phyloP scores from a whole-genome alignment of 768 basidiomycete species.

The Galerina marginata region DNA sequence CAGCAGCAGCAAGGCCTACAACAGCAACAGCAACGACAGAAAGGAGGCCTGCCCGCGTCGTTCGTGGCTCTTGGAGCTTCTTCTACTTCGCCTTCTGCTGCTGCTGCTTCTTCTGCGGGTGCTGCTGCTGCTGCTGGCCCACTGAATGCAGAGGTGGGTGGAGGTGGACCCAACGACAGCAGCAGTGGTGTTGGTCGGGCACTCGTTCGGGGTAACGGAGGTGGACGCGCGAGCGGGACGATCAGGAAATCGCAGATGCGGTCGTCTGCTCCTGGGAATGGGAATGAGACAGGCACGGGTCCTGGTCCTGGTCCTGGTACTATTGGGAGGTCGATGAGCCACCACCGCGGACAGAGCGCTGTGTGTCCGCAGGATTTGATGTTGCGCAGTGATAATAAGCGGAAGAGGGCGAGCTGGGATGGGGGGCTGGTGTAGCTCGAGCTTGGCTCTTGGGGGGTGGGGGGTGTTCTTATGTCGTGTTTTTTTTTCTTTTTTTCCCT shows the following conservation, averaged over 20 bases:
- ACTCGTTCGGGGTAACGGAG: not conserved
- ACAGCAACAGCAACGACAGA: no score
- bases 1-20: no score
- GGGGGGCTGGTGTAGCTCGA: slow-evolving; percentile 30
- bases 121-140: no score
- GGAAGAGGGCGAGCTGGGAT: slow-evolving; percentile 54
- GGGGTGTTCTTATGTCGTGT: not conserved
- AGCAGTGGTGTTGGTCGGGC: no score
- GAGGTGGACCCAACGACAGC: no score
- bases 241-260: not conserved
- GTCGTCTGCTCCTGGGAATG: not conserved
- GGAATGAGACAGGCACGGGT: not conserved
- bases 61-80: no score
- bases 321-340: slow-evolving; percentile 36
- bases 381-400: slow-evolving; percentile 34
- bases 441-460: not conserved
- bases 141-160: no score
- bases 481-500: not conserved
- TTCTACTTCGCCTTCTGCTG: no score
- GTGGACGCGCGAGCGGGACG: not conserved
- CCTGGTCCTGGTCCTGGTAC: not conserved
- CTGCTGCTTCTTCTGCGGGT: no score
- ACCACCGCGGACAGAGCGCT: slow-evolving; percentile 51
- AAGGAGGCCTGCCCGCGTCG: no score
- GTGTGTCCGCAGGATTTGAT: slow-evolving; percentile 47